Base-by-base conservation (phyloP, 2,329 filamentous ascomycete species). In the Fusarium heterosporum region DNA sequence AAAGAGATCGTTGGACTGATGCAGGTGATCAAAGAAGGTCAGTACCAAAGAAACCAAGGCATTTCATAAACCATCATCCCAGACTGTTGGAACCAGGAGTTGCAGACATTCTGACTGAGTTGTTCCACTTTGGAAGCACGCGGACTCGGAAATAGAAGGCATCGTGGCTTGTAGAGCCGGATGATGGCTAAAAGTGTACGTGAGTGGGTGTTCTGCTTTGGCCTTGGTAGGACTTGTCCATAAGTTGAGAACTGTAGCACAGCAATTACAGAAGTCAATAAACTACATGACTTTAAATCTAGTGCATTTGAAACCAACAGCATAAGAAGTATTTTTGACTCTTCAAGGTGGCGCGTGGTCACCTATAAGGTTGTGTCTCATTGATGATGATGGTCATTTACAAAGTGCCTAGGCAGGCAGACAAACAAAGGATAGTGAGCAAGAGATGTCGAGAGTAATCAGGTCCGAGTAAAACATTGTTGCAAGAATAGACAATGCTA, bases 11-110 rank as follows among this genome's bases (percentile, higher is more conserved):
- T 71, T 48, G 57, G 60, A 45, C 39, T 52, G 62, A 70, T 70
- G 69, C 71, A 73, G 71, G 68, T 73, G 71, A 73, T 73, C 71
- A 73, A 72, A 73, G 69, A 71, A 64, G 55, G 64, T 66, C 64
- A 68, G 64, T 61, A 9, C 36, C 16, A 46, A 22, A 28, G 40
- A 45, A 42, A 25, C 16, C 26, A 41, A 43, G 14, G 40, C 30
- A 22, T 46, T 64, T 65, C 55, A 65, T 65, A 55, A 61, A 41
- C 40, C 43, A 42, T 29, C 32, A 26, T 43, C 4, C 40, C 40
- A 43, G 51, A 41, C 45, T 59, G 12, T 4, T 38, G 42, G 39
- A 46, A 40, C 46, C 55, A 9, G 28, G 28, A 63, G 29, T 60
- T 41, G 30, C n/a, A 38, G 14, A 14, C 17, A 39, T 13, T 38